Evolutionary conservation across 2,329 filamentous ascomycete species (phyloP).

Genomic region (Xylariales sp.): DNA sequence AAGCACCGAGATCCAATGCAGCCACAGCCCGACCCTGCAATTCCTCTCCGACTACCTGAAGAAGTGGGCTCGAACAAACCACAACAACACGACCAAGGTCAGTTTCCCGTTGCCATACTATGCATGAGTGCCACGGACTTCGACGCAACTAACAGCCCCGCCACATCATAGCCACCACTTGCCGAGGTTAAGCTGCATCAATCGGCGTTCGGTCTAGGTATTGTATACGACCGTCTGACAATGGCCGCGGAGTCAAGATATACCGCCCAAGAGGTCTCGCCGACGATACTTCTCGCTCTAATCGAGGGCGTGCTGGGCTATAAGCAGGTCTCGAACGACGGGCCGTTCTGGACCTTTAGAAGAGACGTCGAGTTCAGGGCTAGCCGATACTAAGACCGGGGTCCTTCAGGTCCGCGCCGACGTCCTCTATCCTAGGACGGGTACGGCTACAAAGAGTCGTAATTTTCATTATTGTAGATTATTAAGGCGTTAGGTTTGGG

Average conservation of each 20-base stretch:
- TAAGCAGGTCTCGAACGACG: conserved; percentile 46
- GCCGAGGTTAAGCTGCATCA: conserved; percentile 57
- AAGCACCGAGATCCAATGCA: conserved; percentile 58
- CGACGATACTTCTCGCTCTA: conserved; percentile 58
- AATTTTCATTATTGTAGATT: too few species aligned
- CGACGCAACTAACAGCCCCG: neutral
- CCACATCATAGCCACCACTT: conserved; percentile 53
- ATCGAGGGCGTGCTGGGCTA: conserved; percentile 63
- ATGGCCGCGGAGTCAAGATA: conserved; percentile 53
- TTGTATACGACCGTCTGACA: conserved; percentile 57
- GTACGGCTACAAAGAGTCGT: too few species aligned
- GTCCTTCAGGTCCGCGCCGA: too few species aligned
- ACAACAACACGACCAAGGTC: conserved; percentile 47
- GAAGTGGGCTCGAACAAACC: conserved; percentile 60
- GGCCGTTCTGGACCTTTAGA: conserved; percentile 47
- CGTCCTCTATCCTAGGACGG: too few species aligned
- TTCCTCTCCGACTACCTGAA: conserved; percentile 60
- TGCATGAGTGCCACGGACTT: neutral
- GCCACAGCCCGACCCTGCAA: conserved; percentile 59
- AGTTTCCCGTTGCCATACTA: conserved; percentile 15
- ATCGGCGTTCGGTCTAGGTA: conserved; percentile 58
- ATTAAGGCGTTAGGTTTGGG: too few species aligned
- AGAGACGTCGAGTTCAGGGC: conserved; percentile 48
- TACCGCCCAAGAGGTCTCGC: conserved; percentile 52
- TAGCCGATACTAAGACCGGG: conserved; percentile 15